Evolutionary conservation across 176 grass and related monocot species (phyloP), one percentile per base, ranked within the genome.

Genomic region (Thinopyrum elongatum): DNA sequence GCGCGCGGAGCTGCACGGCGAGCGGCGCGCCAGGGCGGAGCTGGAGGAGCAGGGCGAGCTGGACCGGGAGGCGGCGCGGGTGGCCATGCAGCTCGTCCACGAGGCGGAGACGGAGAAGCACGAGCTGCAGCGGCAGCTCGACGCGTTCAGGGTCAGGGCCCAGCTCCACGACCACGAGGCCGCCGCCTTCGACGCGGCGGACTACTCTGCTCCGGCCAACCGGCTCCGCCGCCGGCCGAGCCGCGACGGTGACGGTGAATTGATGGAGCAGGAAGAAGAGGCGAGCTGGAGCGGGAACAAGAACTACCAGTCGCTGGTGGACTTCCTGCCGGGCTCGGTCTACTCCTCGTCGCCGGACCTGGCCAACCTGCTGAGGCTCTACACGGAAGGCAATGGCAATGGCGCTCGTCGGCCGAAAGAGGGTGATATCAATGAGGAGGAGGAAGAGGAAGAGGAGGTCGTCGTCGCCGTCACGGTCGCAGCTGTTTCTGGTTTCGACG

Each of bases 61-160:
- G 1, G 84, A 90, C 74, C 65, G 84, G 14, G 89, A 90, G 66
- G 89, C 84, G 21, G 89, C 75, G 84, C 73, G 89, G 31, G 41
- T 90, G 15, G 89, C 89, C 80, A 87, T 90, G 85, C 67, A 84
- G 80, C 89, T 90, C 26, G 80, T 87, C 22, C 85, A 90, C 75
- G 80, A 90, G 80, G 29, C 75, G 42, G 85, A 90, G 80, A 67
- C 80, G 58, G 80, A 83, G 84, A 90, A 87, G 89, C 59, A 79
- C 46, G 80, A 16, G 2, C 74, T 90, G 46, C 89, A 84, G 75
- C 74, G 59, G 46, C 80, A 87, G 85, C 84, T 87, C 16, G 75
- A 87, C 58, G 84, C 89, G 11, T 84, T 2, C 89, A 80, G 65
- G 74, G 84, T 82, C 57, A 73, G 25, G 74, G 80, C 80, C 13